Conservation (phyloP, 2,329 filamentous ascomycete species). For the Madurella mycetomatis region DNA sequence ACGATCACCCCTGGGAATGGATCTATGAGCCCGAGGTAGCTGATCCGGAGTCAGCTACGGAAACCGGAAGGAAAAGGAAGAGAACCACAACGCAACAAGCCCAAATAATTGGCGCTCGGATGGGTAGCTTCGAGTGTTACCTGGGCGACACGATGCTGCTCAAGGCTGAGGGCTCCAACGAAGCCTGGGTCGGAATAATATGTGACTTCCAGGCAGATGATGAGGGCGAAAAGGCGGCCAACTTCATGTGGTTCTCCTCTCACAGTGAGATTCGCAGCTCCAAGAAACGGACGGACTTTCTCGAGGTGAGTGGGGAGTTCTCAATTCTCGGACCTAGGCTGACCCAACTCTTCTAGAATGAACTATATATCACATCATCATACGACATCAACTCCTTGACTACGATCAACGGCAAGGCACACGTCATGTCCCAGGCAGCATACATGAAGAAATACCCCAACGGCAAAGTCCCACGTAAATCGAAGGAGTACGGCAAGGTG, state of each 20-base stretch:
- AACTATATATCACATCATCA: conserved; percentile 84
- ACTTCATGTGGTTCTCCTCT: conserved; percentile 94
- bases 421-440: conserved; percentile 65
- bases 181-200: conserved; percentile 90
- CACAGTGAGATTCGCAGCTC: conserved; percentile 80
- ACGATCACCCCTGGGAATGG: conserved; percentile 76
- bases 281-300: conserved; percentile 75
- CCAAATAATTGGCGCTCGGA: conserved; percentile 73
- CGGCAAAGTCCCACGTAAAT: conserved; percentile 67
- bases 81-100: conserved; percentile 28
- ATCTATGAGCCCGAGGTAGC: conserved; percentile 51
- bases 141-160: conserved; percentile 82
- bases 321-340: not conserved
- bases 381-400: conserved; percentile 83
- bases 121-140: conserved; percentile 74
- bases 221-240: conserved; percentile 72
- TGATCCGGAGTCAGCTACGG: conserved; percentile 6
- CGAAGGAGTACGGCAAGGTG: conserved; percentile 74
- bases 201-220: conserved; percentile 74
- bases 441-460: conserved; percentile 69
- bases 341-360: conserved; percentile 55
- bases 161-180: conserved; percentile 79
- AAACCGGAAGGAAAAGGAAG: conserved; percentile 33
- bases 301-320: conserved; percentile 51
- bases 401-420: conserved; percentile 87